phyloP scores from a whole-genome alignment of 2,329 filamentous ascomycete species.

The Rachicladosporium sp. region DNA sequence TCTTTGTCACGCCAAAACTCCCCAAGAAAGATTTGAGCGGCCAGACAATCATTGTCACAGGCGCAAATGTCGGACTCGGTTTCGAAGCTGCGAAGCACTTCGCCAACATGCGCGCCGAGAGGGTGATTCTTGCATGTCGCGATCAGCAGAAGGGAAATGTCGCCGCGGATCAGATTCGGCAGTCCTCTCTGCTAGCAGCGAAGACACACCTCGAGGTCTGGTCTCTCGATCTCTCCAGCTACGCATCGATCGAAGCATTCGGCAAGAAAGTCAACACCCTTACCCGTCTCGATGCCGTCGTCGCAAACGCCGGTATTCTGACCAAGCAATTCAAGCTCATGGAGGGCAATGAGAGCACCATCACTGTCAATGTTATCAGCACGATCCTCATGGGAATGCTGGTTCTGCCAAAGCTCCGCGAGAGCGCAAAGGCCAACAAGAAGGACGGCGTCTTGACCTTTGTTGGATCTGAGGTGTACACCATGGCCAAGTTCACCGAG shows the following conservation, averaged over 20 bases:
- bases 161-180: slow-evolving; percentile 24
- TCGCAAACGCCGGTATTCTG: slow-evolving; percentile 27
- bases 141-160: slow-evolving; percentile 28
- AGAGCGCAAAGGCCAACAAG: slow-evolving; percentile 24
- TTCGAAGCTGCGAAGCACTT: slow-evolving; percentile 30
- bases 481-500: slow-evolving; percentile 16
- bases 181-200: slow-evolving; percentile 1
- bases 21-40: slow-evolving; percentile 14
- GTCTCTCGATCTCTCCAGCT: slow-evolving; percentile 29
- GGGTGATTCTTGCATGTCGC: slow-evolving; percentile 31
- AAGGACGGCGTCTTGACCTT: slow-evolving; percentile 16
- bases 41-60: slow-evolving; percentile 32
- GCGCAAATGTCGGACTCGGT: slow-evolving; percentile 33
- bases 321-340: slow-evolving; percentile 19
- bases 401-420: slow-evolving; percentile 37
- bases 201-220: slow-evolving; percentile 28
- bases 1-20: slow-evolving; percentile 26
- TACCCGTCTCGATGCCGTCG: slow-evolving; percentile 13
- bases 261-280: slow-evolving; percentile 12
- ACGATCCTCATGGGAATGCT: slow-evolving; percentile 37
- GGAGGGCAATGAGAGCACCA: slow-evolving; percentile 35
- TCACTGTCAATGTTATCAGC: slow-evolving; percentile 41
- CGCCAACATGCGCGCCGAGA: slow-evolving; percentile 20
- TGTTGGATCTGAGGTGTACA: slow-evolving; percentile 30
- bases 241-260: slow-evolving; percentile 21